Percentiles rank a stretch among this genome's conserved stretches.
phyloP scores from a whole-genome alignment of 2,329 filamentous ascomycete species.

The Talaromyces sp. region DNA sequence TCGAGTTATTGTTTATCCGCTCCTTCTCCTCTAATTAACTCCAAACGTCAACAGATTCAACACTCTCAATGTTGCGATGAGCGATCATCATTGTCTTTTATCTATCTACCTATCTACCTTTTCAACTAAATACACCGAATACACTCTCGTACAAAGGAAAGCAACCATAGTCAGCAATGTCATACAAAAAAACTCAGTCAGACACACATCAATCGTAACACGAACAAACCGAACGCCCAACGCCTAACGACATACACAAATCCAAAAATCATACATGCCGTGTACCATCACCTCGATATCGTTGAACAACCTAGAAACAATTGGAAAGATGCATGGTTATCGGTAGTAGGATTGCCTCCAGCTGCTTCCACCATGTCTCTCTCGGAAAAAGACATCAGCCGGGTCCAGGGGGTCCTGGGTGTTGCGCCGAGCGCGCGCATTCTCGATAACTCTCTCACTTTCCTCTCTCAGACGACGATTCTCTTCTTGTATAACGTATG shows the following conservation, averaged over 20 bases:
- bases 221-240: not conserved
- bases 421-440: constrained; percentile 22
- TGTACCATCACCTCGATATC: not conserved
- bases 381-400: not conserved
- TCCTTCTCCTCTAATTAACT: too few species aligned
- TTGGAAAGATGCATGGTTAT: not conserved
- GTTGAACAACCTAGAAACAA: not conserved
- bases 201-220: not conserved
- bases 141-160: not conserved
- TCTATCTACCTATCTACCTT: not conserved
- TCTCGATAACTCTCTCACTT: constrained; percentile 24
- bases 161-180: not conserved
- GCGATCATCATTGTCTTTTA: not conserved
- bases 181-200: not conserved
- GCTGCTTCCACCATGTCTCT: not conserved
- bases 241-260: not conserved
- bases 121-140: not conserved
- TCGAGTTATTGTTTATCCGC: not conserved
- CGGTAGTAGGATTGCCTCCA: constrained; percentile 4
- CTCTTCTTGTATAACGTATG: constrained; percentile 31
- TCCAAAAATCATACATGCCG: not conserved
- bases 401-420: constrained; percentile 18
- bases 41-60: too few species aligned
- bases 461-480: constrained; percentile 25
- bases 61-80: not conserved